A percentile compares a stretch with the other conserved stretches of the same genome.
These are phyloP conservation scores for Psilocybe tampanensis DNA, from an alignment of 768 basidiomycete genomes.

Conservation along the genomic window DNA sequence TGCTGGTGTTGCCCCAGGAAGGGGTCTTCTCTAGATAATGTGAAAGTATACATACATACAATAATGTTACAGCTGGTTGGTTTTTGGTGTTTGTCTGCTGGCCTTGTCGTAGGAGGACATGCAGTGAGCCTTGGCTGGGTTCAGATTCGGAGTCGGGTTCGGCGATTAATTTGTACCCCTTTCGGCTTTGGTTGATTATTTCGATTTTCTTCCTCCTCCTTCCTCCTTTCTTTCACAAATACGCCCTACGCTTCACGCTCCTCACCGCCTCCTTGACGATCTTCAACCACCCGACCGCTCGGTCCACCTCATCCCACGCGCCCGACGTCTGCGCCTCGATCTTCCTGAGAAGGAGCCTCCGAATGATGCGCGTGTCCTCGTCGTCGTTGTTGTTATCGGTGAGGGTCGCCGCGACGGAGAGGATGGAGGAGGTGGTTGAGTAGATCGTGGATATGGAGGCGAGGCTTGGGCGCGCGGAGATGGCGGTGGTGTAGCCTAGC, in stretches of 20 bases:
- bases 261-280: constrained; percentile 66
- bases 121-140: too few species aligned
- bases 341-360: constrained; percentile 66
- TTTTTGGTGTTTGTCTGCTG: too few species aligned
- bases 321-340: constrained; percentile 56
- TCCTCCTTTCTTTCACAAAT: constrained; percentile 33
- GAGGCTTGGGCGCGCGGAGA: constrained; percentile 41
- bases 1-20: neutral
- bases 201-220: too few species aligned
- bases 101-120: neutral
- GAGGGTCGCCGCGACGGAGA: constrained; percentile 52
- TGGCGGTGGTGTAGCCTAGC: constrained; percentile 31
- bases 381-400: constrained; percentile 62
- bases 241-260: constrained; percentile 54
- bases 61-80: constrained; percentile 30
- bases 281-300: constrained; percentile 57
- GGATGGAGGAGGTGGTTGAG: constrained; percentile 41
- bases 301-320: constrained; percentile 67
- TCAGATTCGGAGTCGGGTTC: too few species aligned
- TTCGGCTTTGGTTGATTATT: too few species aligned
- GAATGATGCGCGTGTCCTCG: constrained; percentile 63
- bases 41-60: constrained; percentile 35
- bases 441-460: constrained; percentile 45
- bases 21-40: constrained; percentile 20
- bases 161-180: too few species aligned